Evolutionary conservation across 2,329 filamentous ascomycete genomes (phyloP).

Genomic region (Fusarium sp.): DNA sequence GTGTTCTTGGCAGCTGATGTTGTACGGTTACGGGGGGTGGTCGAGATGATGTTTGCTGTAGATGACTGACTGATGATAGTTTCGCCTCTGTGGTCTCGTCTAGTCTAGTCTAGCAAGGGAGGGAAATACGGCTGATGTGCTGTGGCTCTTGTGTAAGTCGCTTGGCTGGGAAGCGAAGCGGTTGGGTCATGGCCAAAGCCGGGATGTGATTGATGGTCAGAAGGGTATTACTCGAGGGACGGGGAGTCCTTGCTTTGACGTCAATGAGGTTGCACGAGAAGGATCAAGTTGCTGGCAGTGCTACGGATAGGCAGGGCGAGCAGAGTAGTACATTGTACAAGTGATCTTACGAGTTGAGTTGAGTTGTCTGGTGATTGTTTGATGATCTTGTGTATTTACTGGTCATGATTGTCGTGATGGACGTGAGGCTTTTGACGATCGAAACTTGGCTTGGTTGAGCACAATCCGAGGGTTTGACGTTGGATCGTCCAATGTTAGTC

Average conservation of each 20-base stretch:
- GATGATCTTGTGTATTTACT: background rate
- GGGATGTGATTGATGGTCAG: constrained; percentile 1
- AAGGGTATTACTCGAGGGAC: constrained; percentile 2
- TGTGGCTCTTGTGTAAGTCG: constrained; percentile 20
- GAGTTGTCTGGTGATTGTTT: background rate
- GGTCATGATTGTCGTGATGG: constrained; percentile 9
- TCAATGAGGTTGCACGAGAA: constrained; percentile 10
- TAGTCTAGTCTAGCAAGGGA: background rate
- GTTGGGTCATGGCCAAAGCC: constrained; percentile 9
- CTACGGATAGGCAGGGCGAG: constrained; percentile 14
- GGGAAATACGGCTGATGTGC: constrained; percentile 11
- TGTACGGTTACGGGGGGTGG: background rate
- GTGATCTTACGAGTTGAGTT: background rate
- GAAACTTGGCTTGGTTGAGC: constrained; percentile 10
- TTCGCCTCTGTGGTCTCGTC: background rate
- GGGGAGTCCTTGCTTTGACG: constrained; percentile 16
- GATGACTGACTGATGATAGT: background rate
- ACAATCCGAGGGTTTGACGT: background rate
- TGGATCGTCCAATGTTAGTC: background rate
- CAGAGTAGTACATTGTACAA: background rate
- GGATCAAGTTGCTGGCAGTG: background rate
- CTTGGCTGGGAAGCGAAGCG: constrained; percentile 14
- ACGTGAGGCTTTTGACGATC: constrained; percentile 30
- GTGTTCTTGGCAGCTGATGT: constrained; percentile 1
- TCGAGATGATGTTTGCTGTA: constrained; percentile 15